These are phyloP conservation scores for Lachancea sp. DNA, from an alignment of 805 yeast species.

Conservation along the genomic window DNA sequence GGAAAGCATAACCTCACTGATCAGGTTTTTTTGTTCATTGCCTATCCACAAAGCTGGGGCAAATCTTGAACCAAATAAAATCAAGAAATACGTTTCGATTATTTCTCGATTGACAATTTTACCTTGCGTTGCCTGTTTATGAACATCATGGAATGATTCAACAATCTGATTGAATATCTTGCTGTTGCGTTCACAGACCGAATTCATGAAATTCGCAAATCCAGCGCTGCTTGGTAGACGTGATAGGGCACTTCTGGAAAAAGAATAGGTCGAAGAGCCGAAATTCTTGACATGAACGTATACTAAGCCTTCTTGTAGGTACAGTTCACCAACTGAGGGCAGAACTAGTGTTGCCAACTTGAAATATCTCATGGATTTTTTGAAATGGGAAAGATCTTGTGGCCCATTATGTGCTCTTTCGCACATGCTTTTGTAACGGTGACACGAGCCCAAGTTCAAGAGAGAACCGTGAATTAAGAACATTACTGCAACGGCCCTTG, in stretches of 20 bases:
- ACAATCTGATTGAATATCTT: constrained; percentile 22
- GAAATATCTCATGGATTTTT: constrained; percentile 42
- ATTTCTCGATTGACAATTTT: constrained; percentile 28
- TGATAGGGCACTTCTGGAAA: constrained; percentile 48
- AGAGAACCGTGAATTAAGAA: constrained; percentile 20
- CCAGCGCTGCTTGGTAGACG: constrained; percentile 46
- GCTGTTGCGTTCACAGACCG: constrained; percentile 34
- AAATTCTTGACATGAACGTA: constrained; percentile 24
- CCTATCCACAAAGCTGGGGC: constrained; percentile 24
- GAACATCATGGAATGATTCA: constrained; percentile 14
- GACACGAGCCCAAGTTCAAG: constrained; percentile 50
- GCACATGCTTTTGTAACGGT: constrained; percentile 48
- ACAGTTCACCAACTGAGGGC: constrained; percentile 63
- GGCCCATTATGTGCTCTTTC: constrained; percentile 36
- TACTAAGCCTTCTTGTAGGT: constrained; percentile 26
- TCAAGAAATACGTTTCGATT: constrained; percentile 28
- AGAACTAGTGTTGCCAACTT: constrained; percentile 48
- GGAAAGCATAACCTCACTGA: constrained; percentile 15
- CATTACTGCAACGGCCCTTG: constrained; percentile 2
- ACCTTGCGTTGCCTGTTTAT: constrained; percentile 22
- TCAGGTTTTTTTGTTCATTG: constrained; percentile 6
- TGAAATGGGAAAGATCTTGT: constrained; percentile 37
- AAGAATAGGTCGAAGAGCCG: constrained; percentile 22
- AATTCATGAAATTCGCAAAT: constrained; percentile 38
- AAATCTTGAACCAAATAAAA: constrained; percentile 24